Conservation (phyloP, 2,329 filamentous ascomycete genomes). For the Curvularia eragrostidis region DNA sequence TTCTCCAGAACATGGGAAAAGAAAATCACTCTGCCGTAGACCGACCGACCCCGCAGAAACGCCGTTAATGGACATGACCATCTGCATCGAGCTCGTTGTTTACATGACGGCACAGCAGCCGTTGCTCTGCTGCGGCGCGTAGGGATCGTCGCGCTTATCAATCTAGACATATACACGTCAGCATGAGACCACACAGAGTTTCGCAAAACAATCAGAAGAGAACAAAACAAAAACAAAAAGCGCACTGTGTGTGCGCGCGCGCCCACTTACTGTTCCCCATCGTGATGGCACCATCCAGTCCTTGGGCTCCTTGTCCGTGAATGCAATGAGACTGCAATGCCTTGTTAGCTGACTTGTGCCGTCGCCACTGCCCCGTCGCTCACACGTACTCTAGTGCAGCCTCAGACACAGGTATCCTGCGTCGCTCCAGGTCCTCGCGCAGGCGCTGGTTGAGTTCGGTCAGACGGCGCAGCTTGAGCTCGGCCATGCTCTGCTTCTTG, state of each 20-base stretch:
- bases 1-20: slow-evolving; percentile 42
- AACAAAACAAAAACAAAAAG: neutral
- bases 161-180: slow-evolving; percentile 61
- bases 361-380: neutral
- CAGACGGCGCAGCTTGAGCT: slow-evolving; percentile 93
- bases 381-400: slow-evolving; percentile 67
- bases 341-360: slow-evolving; percentile 29
- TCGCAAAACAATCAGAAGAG: slow-evolving; percentile 5
- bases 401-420: slow-evolving; percentile 94
- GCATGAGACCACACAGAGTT: slow-evolving; percentile 6
- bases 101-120: slow-evolving; percentile 98
- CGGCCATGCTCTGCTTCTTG: slow-evolving; percentile 99
- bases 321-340: slow-evolving; percentile 82
- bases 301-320: slow-evolving; percentile 91
- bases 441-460: slow-evolving; percentile 96
- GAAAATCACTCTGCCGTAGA: slow-evolving; percentile 47
- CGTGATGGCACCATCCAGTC: slow-evolving; percentile 99
- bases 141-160: slow-evolving; percentile 96
- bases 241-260: neutral
- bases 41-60: slow-evolving; percentile 45
- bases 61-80: slow-evolving; percentile 48
- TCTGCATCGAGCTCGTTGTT: slow-evolving; percentile 39
- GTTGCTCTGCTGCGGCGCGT: slow-evolving; percentile 89
- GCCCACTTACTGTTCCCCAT: slow-evolving; percentile 75
- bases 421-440: slow-evolving; percentile 93